A percentile compares a stretch with the other conserved stretches of the same genome.
These are phyloP conservation scores for Alloteropsis angusta DNA, from an alignment of 202 grass and related monocot genomes.

Conservation along the genomic window DNA sequence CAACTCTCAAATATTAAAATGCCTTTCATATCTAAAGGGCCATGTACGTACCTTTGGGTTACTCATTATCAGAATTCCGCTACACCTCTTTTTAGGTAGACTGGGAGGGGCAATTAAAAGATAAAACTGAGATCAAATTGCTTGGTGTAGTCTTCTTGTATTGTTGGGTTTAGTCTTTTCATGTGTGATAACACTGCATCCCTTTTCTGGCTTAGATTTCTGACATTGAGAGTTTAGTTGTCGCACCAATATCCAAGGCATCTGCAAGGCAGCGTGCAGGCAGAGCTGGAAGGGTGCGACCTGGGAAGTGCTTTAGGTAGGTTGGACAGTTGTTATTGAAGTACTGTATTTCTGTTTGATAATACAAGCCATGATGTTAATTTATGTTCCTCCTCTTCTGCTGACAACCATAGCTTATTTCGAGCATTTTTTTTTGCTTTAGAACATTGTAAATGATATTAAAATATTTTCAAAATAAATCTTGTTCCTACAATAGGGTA, in stretches of 20 bases:
- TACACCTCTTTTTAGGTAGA: neutral
- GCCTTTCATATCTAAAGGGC: neutral
- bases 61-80: neutral
- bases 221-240: conserved; percentile 91
- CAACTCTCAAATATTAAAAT: neutral
- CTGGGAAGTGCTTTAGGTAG: conserved; percentile 94
- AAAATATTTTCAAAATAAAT: neutral
- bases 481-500: neutral
- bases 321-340: neutral
- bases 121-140: neutral
- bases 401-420: neutral
- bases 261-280: conserved; percentile 91
- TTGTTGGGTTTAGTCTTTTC: neutral
- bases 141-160: neutral
- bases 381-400: conserved; percentile 2
- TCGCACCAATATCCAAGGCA: conserved; percentile 86
- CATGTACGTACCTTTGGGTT: neutral
- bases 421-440: neutral
- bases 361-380: neutral
- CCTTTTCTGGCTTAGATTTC: conserved; percentile 50
- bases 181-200: neutral
- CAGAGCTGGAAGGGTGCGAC: conserved; percentile 83
- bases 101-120: neutral
- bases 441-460: neutral
- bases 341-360: neutral